Evolutionary conservation across 148 eudicot species (phyloP).

Genomic region (Bassia scoparia): DNA sequence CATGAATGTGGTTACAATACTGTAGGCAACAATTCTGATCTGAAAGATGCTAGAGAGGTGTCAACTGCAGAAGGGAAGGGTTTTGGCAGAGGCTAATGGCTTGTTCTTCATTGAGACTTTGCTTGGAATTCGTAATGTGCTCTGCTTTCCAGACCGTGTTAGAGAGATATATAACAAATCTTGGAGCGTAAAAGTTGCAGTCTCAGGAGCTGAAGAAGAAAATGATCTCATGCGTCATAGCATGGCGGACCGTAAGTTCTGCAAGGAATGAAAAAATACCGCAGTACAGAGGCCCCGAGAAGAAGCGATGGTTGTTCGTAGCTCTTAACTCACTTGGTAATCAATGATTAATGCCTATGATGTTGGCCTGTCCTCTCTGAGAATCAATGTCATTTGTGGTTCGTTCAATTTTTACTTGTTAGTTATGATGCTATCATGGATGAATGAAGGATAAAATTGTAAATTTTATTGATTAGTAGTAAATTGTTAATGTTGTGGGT

Average conservation of each 20-base stretch:
- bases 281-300: constrained; percentile 31
- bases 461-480: constrained; percentile 6
- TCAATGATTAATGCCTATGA: neutral
- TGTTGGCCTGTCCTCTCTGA: neutral
- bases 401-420: constrained; percentile 11
- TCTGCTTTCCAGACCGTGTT: constrained; percentile 84
- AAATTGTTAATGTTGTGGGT: constrained; percentile 1
- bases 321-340: constrained; percentile 13
- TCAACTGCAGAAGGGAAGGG: constrained; percentile 75
- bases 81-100: constrained; percentile 76
- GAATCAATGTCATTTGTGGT: constrained; percentile 5
- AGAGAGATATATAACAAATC: constrained; percentile 72
- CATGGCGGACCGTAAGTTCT: constrained; percentile 73
- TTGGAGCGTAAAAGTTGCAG: constrained; percentile 83
- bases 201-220: constrained; percentile 67
- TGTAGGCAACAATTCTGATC: constrained; percentile 86
- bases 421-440: constrained; percentile 9
- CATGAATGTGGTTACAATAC: constrained; percentile 93
- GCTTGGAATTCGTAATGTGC: constrained; percentile 83
- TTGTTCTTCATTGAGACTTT: constrained; percentile 85
- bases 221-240: constrained; percentile 49
- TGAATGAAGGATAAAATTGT: constrained; percentile 8
- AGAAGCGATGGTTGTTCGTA: constrained; percentile 37
- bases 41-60: constrained; percentile 82
- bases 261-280: constrained; percentile 32